These are phyloP conservation scores for Trichoderma atrobrunneum DNA, from an alignment of 2,329 filamentous ascomycete genomes.

Conservation along the genomic window DNA sequence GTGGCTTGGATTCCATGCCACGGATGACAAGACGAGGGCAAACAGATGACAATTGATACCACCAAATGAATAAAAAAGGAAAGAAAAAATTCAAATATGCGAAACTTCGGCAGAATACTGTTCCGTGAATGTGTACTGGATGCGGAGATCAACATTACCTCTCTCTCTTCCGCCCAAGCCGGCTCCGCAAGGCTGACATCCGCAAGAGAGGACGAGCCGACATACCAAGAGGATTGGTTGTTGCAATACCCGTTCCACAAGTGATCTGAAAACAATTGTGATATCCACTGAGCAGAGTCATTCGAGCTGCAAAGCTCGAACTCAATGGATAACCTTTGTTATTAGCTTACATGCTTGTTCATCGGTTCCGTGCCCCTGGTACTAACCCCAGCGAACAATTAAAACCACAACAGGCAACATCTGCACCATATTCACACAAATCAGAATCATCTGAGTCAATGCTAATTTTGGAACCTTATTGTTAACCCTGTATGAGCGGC, in stretches of 20 bases:
- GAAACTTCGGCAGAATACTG: background rate
- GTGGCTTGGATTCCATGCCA: constrained; percentile 64
- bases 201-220: background rate
- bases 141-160: background rate
- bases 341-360: background rate
- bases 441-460: background rate
- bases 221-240: background rate
- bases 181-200: background rate
- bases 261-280: background rate
- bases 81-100: background rate
- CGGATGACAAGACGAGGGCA: constrained; percentile 23
- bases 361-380: background rate
- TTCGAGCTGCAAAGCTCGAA: background rate
- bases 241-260: background rate
- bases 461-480: background rate
- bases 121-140: background rate
- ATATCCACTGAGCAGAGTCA: background rate
- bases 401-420: background rate
- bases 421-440: background rate
- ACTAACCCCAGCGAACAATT: background rate
- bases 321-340: background rate
- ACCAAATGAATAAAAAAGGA: background rate
- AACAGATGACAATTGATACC: constrained; percentile 26
- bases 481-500: background rate
- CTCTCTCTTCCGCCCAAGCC: background rate